phyloP scores from a whole-genome alignment of 2,329 filamentous ascomycete genomes.

The Camptophora hylomeconis region DNA sequence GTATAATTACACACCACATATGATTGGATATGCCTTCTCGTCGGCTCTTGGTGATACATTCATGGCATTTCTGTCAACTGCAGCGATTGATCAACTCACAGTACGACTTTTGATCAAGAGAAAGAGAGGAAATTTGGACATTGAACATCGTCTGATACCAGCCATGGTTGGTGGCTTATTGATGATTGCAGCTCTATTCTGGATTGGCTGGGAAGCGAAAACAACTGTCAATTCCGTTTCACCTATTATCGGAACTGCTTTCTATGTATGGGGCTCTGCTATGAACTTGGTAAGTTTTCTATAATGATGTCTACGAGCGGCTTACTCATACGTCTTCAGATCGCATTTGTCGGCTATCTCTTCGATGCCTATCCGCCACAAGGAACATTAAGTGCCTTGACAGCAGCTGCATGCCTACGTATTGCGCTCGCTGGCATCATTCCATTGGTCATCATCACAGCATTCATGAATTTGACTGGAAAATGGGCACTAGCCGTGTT shows the following conservation, averaged over 20 bases:
- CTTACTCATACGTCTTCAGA: too few species aligned
- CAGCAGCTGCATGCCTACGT: constrained; percentile 20
- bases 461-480: constrained; percentile 18
- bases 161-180: constrained; percentile 24
- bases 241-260: too few species aligned
- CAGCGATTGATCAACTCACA: constrained; percentile 20
- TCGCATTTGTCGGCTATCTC: constrained; percentile 23
- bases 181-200: too few species aligned
- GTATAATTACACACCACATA: too few species aligned
- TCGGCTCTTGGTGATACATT: constrained; percentile 26
- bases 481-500: constrained; percentile 19
- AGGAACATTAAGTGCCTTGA: constrained; percentile 24
- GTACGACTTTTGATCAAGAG: constrained; percentile 12
- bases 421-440: constrained; percentile 20
- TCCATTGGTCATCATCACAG: constrained; percentile 22
- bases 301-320: too few species aligned
- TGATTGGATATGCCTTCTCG: too few species aligned
- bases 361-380: constrained; percentile 26
- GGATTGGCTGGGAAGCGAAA: too few species aligned
- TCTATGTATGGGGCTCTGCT: too few species aligned
- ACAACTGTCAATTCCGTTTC: too few species aligned
- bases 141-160: constrained; percentile 23
- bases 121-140: constrained; percentile 4
- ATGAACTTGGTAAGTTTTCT: too few species aligned
- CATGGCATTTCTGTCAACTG: constrained; percentile 19